Evolutionary conservation across 768 basidiomycete species (phyloP).

Genomic region (Gloeophyllum trabeum): DNA sequence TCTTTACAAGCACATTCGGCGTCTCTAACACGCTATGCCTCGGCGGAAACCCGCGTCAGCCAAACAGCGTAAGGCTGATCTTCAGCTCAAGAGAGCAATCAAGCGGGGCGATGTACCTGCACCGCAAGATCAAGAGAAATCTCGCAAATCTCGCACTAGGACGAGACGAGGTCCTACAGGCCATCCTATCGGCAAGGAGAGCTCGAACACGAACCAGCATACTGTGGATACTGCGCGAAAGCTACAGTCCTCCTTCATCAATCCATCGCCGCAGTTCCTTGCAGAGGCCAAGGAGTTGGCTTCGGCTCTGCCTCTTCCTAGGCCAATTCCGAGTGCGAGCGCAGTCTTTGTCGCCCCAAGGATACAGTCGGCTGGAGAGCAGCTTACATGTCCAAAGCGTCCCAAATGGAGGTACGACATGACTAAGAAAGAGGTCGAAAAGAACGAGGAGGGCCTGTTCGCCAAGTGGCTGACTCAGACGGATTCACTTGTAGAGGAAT

Average conservation of each 20-base stretch:
- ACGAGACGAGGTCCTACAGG: slow-evolving; percentile 10
- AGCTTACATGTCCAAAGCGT: slow-evolving; percentile 43
- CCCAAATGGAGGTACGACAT: slow-evolving; percentile 85
- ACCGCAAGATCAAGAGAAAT: slow-evolving; percentile 21
- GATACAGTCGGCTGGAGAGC: slow-evolving; percentile 3
- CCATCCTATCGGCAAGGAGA: neutral
- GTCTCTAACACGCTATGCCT: slow-evolving; percentile 18
- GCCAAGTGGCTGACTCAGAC: slow-evolving; percentile 66
- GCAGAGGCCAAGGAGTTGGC: slow-evolving; percentile 49
- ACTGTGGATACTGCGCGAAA: slow-evolving; percentile 30
- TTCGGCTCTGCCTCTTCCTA: slow-evolving; percentile 33
- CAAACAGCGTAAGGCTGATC: slow-evolving; percentile 60
- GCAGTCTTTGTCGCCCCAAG: slow-evolving; percentile 23
- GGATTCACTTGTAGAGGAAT: slow-evolving; percentile 41
- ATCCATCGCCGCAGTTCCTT: slow-evolving; percentile 46
- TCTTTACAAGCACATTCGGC: too few species aligned
- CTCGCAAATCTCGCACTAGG: slow-evolving; percentile 1
- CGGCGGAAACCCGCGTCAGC: slow-evolving; percentile 39
- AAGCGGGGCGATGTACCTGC: slow-evolving; percentile 64
- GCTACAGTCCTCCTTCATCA: slow-evolving; percentile 64
- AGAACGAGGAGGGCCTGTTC: slow-evolving; percentile 81
- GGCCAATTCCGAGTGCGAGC: slow-evolving; percentile 39
- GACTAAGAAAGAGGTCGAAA: slow-evolving; percentile 82
- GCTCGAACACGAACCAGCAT: neutral
- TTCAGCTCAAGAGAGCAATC: slow-evolving; percentile 70